Conservation (phyloP, 2,329 filamentous ascomycete genomes). For the Bipolaris bicolor region DNA sequence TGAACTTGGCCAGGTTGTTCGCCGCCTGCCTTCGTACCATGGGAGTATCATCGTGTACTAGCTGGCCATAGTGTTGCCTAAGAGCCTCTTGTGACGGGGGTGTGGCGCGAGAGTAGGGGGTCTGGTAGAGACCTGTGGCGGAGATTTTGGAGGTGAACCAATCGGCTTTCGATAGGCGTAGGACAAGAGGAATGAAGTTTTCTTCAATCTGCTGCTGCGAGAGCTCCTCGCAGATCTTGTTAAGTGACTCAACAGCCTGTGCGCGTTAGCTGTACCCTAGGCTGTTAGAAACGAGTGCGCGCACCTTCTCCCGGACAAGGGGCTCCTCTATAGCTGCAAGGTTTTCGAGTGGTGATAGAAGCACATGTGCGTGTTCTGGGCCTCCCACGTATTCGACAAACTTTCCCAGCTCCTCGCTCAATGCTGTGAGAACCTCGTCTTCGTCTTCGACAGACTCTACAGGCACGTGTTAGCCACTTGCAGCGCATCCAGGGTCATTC, state of each 20-base stretch:
- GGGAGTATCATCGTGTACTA: conserved; percentile 97
- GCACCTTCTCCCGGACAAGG: conserved; percentile 94
- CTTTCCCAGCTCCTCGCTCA: conserved; percentile 94
- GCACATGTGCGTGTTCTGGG: conserved; percentile 90
- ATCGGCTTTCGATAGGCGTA: conserved; percentile 97
- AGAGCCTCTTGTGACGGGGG: conserved; percentile 88
- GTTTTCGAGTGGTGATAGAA: conserved; percentile 96
- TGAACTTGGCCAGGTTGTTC: conserved; percentile 95
- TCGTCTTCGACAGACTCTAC: conserved; percentile 98
- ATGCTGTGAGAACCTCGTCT: conserved; percentile 94
- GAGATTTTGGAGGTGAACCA: conserved; percentile 99
- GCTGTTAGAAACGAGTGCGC: conserved; percentile 1
- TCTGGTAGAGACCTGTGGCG: conserved; percentile 91
- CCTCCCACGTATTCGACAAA: conserved; percentile 99
- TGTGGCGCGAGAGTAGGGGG: conserved; percentile 90
- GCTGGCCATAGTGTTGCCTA: conserved; percentile 85
- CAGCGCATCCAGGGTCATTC: not conserved
- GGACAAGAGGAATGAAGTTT: conserved; percentile 92
- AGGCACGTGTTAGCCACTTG: conserved; percentile 39
- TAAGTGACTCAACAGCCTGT: conserved; percentile 96
- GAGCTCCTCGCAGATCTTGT: conserved; percentile 96
- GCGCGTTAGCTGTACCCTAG: conserved; percentile 37
- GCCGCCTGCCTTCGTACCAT: conserved; percentile 98
- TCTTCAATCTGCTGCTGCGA: conserved; percentile 94
- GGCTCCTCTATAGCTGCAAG: conserved; percentile 98